phyloP scores from a whole-genome alignment of 2,329 filamentous ascomycete species.

The Botrytis tulipae region DNA sequence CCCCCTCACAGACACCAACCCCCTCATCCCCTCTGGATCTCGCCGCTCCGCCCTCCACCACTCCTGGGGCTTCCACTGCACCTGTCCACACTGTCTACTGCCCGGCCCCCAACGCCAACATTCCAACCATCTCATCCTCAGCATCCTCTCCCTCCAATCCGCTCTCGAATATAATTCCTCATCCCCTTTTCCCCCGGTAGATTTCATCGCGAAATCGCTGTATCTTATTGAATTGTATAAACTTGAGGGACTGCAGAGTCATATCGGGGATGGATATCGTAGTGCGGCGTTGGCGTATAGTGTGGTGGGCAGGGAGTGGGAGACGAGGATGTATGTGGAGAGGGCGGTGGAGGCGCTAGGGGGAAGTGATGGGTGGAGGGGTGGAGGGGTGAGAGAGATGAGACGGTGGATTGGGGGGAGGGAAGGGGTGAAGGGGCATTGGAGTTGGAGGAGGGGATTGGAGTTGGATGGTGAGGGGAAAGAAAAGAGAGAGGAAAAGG shows the following conservation, averaged over 20 bases:
- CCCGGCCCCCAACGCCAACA: not conserved
- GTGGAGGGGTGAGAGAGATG: not conserved
- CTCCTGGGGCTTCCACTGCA: slow-evolving; percentile 43
- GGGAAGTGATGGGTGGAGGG: not conserved
- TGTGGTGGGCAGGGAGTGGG: not conserved
- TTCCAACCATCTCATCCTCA: not conserved
- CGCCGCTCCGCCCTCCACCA: slow-evolving; percentile 36
- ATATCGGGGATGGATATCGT: not conserved
- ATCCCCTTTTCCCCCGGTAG: not conserved
- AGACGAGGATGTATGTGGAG: not conserved
- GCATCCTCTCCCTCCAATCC: not conserved
- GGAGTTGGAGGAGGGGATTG: not conserved
- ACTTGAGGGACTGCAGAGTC: not conserved
- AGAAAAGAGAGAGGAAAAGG: too few species aligned
- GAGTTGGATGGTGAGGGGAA: not conserved
- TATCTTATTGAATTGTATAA: not conserved
- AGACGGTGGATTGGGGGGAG: not conserved
- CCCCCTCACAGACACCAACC: slow-evolving; percentile 26
- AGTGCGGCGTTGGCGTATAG: not conserved
- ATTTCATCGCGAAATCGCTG: not conserved
- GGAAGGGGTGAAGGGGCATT: not conserved
- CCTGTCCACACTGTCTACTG: slow-evolving; percentile 38
- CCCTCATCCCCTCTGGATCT: slow-evolving; percentile 35
- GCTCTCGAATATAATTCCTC: not conserved
- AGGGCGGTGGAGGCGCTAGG: not conserved